Conservation (phyloP, 768 basidiomycete species). For the Tulasnella sp. region DNA sequence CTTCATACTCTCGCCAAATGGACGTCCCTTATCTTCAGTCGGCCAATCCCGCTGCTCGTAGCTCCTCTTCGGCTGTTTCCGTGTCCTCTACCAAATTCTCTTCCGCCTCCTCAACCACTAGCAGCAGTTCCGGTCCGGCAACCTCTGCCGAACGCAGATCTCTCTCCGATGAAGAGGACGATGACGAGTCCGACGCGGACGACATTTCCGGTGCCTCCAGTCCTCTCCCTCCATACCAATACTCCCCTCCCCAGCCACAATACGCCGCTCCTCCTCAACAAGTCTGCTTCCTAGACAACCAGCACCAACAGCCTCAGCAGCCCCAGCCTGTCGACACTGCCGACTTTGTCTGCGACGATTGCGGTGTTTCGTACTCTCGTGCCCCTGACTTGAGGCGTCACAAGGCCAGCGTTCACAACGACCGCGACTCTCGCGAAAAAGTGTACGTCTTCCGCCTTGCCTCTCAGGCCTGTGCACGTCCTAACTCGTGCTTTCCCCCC, state of each 20-base stretch:
- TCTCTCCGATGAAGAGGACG: slow-evolving; percentile 9
- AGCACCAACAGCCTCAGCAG: neutral
- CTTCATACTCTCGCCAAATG: slow-evolving; percentile 1
- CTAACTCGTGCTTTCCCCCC: neutral
- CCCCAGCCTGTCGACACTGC: neutral
- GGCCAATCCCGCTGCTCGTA: neutral
- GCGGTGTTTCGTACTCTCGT: slow-evolving; percentile 14
- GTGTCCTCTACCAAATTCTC: neutral
- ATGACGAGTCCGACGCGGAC: slow-evolving; percentile 9
- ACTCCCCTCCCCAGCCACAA: neutral
- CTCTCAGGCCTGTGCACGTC: neutral
- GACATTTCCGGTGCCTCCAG: neutral
- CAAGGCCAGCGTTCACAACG: slow-evolving; percentile 11
- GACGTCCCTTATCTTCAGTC: slow-evolving; percentile 1
- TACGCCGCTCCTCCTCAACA: neutral
- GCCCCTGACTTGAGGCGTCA: slow-evolving; percentile 13
- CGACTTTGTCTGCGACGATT: slow-evolving; percentile 14
- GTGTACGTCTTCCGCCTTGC: neutral
- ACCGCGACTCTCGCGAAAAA: slow-evolving; percentile 12
- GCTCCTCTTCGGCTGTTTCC: slow-evolving; percentile 8
- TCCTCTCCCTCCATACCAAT: slow-evolving; percentile 11
- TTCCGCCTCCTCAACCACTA: neutral
- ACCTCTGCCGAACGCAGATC: slow-evolving; percentile 12
- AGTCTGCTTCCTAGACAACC: neutral
- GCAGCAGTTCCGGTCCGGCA: neutral